Conservation (phyloP, 2,329 filamentous ascomycete species). For the Fusarium torreyae region DNA sequence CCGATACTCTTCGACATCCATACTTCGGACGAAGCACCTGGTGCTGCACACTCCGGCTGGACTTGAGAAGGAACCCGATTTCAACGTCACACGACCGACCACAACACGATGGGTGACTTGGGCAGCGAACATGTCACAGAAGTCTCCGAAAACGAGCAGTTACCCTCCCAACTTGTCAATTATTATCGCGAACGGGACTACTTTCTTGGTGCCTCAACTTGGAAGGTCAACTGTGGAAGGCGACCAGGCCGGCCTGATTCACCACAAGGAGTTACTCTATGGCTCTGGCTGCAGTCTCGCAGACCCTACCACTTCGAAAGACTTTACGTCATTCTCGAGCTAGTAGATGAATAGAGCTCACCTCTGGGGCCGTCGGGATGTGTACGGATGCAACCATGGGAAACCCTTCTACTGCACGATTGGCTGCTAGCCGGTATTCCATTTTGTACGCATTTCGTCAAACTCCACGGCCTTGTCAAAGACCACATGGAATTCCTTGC, state of each 20-base stretch:
- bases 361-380: too few species aligned
- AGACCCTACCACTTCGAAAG: background rate
- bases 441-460: constrained; percentile 3
- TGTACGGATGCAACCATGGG: background rate
- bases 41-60: background rate
- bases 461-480: background rate
- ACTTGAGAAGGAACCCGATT: background rate
- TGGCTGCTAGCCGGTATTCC: background rate
- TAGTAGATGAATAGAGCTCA: background rate
- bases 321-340: background rate
- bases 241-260: background rate
- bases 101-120: constrained; percentile 5
- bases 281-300: background rate
- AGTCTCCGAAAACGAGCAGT: background rate
- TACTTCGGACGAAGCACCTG: background rate
- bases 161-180: background rate
- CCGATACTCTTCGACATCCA: background rate
- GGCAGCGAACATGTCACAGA: background rate
- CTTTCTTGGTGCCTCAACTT: background rate
- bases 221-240: background rate
- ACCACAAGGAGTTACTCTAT: background rate
- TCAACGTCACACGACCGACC: background rate
- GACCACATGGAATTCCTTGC: background rate
- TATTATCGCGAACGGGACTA: background rate
- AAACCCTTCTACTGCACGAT: background rate